Base-by-base conservation (phyloP, 768 basidiomycete genomes). In the Amyloporia xantha region DNA sequence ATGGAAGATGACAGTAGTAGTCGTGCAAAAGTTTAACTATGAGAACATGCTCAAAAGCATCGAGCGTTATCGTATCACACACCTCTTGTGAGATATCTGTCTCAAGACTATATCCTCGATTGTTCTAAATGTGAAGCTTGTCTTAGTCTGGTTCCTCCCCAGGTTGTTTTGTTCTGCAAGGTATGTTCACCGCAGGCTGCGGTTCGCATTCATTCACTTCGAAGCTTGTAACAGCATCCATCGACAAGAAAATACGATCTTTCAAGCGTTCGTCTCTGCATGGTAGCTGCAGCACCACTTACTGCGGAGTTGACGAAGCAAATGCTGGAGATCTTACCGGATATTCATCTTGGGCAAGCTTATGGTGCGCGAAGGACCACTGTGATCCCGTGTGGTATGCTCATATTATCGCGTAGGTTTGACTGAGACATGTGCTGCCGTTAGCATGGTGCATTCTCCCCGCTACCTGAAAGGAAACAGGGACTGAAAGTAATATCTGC, bases 371-470 rank as follows among this genome's bases (percentile, higher is more conserved):
- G 9, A 15, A 33, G 30, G 9, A 12, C 50, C 15, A 19, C 19
- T 24, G n/a, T n/a, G 25, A 27, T 3, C 11, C n/a, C 13, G n/a
- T 17, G 17, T 25, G 33, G 13, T 12, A 41, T 11, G 36, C 30
- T 33, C 15, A 33, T 33, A 7, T 7, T 33, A 15, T 7, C 13
- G 15, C 1, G 4, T 33, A 86, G 84, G 86, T 12, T 77, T 84
- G 79, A 88, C 86, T 0, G 86, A 88, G 60, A 74, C 79, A 0
- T 70, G 71, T 44, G 80, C 81, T 0, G 70, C 75, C 2, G 68
- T 75, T 10, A 61, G 70, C 17, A 73, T 82, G 69, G 78, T 74
- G 63, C 62, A 77, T 17, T 63, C 72, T 3, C 63, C 67, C 1
- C 59, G n/a, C 25, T 56, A 64, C 26, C 15, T 15, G 30, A 7